Evolutionary conservation across 768 basidiomycete species (phyloP).

Genomic region (Mycena floridula): DNA sequence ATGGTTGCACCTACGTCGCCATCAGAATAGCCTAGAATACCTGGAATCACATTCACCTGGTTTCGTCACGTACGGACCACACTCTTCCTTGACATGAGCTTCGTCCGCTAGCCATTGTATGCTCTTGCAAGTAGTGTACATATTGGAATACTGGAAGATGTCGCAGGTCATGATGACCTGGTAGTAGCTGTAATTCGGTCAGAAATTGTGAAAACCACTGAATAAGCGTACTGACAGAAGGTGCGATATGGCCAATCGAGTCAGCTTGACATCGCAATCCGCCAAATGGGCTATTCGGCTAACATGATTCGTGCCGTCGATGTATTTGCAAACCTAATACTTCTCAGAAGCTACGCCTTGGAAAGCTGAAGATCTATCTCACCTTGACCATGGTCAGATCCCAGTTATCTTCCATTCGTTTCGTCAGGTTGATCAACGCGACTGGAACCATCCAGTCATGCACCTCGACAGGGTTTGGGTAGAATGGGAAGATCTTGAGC

Average conservation of each 20-base stretch:
- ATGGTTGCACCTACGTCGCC: constrained; percentile 41
- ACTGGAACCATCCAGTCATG: constrained; percentile 96
- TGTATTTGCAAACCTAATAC: constrained; percentile 70
- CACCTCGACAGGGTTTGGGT: constrained; percentile 86
- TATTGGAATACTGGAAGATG: constrained; percentile 96
- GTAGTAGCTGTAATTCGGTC: constrained; percentile 64
- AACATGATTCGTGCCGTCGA: constrained; percentile 91
- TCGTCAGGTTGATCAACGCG: constrained; percentile 76
- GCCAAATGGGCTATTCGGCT: constrained; percentile 88
- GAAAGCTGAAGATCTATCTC: constrained; percentile 1
- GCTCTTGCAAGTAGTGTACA: constrained; percentile 87
- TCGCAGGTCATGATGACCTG: constrained; percentile 96
- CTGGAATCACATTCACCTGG: constrained; percentile 41
- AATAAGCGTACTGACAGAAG: constrained; percentile 56
- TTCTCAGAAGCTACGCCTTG: too few species aligned
- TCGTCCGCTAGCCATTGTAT: constrained; percentile 87
- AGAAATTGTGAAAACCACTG: background rate
- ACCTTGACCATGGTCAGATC: constrained; percentile 92
- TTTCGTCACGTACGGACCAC: constrained; percentile 85
- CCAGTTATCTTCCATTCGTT: constrained; percentile 87
- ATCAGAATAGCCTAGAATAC: constrained; percentile 1
- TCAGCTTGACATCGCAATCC: constrained; percentile 77
- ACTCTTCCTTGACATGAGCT: constrained; percentile 80
- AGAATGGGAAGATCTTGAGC: constrained; percentile 93
- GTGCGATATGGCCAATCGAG: constrained; percentile 85